Evolutionary conservation across 2,329 filamentous ascomycete genomes (phyloP), one percentile per base, ranked within the genome.

Genomic region (Alternaria gansuensis): DNA sequence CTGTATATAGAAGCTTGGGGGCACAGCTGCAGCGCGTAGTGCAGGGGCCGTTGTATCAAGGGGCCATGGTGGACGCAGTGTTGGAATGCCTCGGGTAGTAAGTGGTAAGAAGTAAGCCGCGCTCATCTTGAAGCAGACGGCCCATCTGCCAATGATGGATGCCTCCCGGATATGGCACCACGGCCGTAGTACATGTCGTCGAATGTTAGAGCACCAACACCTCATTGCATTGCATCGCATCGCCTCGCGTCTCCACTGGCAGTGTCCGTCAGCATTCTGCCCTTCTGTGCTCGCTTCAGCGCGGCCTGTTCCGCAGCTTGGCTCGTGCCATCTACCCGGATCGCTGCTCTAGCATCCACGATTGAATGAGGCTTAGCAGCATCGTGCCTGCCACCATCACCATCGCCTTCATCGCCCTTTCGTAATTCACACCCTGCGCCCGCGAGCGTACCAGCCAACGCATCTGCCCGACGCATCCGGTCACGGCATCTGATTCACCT

Each of bases 331-430:
- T 34, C 36, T 53, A 54, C 55, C 55, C 55, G 54, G 55, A 58
- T 58, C 55, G 55, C 55, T 58, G 50, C 39, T 43, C 48, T 54
- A 45, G 43, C 36, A 36, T 44, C 43, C 37, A 34, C 34, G 55
- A 43, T 58, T 54, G 55, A 48, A 58, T 54, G 55, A 54, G 55
- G 55, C 55, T 54, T 58, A 58, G 55, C 51, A 58, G 55, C 55
- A 45, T 54, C n/a, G 52, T 37, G 45, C 53, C 53, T 41, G 51
- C 51, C 51, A 37, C 40, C 34, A 36, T 44, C 51, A 37, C 40
- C 34, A 36, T 44, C 23, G 17, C 26, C 49, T 29, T 26, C 45
- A 31, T 36, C 52, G 36, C 24, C 40, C 54, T 9, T 37, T 21
- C 10, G 33, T 39, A n/a, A 29, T 50, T 26, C 23, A 36, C 48